These are phyloP conservation scores for Colletotrichum truncatum DNA, from an alignment of 2,329 filamentous ascomycete species.

Conservation along the genomic window DNA sequence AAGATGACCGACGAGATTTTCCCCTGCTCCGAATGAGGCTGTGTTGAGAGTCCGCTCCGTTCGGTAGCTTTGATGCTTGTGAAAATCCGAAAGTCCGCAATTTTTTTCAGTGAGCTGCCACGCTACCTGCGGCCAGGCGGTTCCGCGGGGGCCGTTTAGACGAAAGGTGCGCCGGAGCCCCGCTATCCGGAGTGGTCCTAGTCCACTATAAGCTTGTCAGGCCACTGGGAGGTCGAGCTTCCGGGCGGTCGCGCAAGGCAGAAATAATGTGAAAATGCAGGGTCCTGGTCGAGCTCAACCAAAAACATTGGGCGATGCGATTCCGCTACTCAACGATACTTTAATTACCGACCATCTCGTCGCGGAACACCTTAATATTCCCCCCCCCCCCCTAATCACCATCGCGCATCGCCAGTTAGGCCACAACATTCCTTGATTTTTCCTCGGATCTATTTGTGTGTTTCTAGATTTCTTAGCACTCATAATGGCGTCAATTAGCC, in stretches of 20 bases:
- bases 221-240: conserved; percentile 21
- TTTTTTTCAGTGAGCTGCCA: conserved; percentile 22
- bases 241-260: conserved; percentile 30
- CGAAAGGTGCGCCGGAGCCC: conserved; percentile 19
- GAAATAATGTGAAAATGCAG: conserved; percentile 26
- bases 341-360: conserved; percentile 12
- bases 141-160: conserved; percentile 8
- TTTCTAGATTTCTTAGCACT: not conserved
- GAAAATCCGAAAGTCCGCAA: conserved; percentile 28
- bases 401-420: not conserved
- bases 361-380: not conserved
- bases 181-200: conserved; percentile 14
- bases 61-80: conserved; percentile 14
- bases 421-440: conserved; percentile 13
- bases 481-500: conserved; percentile 34
- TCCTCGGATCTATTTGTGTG: not conserved
- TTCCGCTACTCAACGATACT: conserved; percentile 12
- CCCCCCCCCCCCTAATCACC: not conserved
- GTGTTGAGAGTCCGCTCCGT: conserved; percentile 8
- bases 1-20: not conserved
- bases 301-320: conserved; percentile 27
- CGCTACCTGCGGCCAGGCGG: not conserved
- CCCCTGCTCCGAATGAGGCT: conserved; percentile 10
- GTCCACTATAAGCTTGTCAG: conserved; percentile 6
- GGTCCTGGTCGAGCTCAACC: conserved; percentile 24